Conservation (phyloP, 1,284 basidiomycete species). For the Rhizopogon parksii region DNA sequence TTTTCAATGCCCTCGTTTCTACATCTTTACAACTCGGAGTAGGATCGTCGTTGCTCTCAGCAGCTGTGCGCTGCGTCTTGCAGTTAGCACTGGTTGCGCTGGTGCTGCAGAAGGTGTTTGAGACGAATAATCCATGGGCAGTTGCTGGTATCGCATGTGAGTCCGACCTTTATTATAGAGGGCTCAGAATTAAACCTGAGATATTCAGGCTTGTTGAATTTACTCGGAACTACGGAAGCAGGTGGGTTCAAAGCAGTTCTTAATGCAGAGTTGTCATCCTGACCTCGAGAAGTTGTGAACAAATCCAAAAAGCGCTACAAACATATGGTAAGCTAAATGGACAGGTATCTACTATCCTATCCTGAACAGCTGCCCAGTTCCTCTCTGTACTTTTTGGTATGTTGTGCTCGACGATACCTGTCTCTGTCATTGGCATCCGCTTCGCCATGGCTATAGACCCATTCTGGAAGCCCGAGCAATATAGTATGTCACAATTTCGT, state of each 20-base stretch:
- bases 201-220: constrained; percentile 53
- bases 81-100: constrained; percentile 71
- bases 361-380: constrained; percentile 43
- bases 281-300: constrained; percentile 42
- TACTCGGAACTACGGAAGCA: constrained; percentile 64
- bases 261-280: not conserved
- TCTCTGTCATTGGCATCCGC: constrained; percentile 69
- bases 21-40: constrained; percentile 60
- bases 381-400: constrained; percentile 61
- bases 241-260: constrained; percentile 34
- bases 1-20: constrained; percentile 60
- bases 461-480: constrained; percentile 79
- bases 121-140: constrained; percentile 64
- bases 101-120: constrained; percentile 69
- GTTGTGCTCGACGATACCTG: constrained; percentile 71
- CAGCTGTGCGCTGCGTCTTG: constrained; percentile 66
- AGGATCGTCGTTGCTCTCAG: constrained; percentile 59
- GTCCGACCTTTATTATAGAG: constrained; percentile 21
- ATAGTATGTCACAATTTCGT: constrained; percentile 42
- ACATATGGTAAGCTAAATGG: constrained; percentile 51
- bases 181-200: not conserved
- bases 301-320: constrained; percentile 69
- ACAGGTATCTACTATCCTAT: not conserved
- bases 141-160: constrained; percentile 67
- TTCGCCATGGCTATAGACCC: constrained; percentile 72